Conservation (phyloP, 1,284 basidiomycete species). For the Trametes sp. region DNA sequence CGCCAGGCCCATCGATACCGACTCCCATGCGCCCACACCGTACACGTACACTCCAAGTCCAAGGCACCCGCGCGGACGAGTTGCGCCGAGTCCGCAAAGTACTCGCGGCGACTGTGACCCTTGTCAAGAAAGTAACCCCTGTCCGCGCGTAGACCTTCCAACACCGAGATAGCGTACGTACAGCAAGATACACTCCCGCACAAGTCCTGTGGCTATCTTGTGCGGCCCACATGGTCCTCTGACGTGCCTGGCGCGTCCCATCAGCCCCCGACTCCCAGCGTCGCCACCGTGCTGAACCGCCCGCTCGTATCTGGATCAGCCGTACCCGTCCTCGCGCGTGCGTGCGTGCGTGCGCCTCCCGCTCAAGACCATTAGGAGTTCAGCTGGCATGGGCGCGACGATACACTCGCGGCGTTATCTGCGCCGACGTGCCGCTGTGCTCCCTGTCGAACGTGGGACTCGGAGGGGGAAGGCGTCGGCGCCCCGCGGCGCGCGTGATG, state of each 20-base stretch:
- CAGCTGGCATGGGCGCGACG: too few species aligned
- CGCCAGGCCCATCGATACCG: background rate
- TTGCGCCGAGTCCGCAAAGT: too few species aligned
- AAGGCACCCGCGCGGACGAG: too few species aligned
- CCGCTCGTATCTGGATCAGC: too few species aligned
- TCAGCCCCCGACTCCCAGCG: background rate
- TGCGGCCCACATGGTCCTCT: conserved; percentile 3
- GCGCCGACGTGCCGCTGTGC: conserved; percentile 4
- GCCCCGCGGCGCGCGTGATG: background rate
- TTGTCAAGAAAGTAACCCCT: too few species aligned
- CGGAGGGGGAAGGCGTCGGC: background rate
- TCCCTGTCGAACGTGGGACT: conserved; percentile 2
- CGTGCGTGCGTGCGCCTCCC: background rate
- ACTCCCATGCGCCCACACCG: background rate
- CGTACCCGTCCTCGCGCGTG: background rate
- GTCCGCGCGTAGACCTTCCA: too few species aligned
- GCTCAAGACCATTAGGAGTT: too few species aligned
- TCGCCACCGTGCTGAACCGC: background rate
- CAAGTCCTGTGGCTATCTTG: background rate
- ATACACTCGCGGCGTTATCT: background rate
- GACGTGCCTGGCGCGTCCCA: conserved; percentile 11
- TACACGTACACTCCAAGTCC: too few species aligned
- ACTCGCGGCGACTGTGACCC: too few species aligned
- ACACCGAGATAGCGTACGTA: background rate
- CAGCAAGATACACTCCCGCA: background rate